phyloP scores from a whole-genome alignment of 2,329 filamentous ascomycete genomes.

The Ilyonectria robusta region DNA sequence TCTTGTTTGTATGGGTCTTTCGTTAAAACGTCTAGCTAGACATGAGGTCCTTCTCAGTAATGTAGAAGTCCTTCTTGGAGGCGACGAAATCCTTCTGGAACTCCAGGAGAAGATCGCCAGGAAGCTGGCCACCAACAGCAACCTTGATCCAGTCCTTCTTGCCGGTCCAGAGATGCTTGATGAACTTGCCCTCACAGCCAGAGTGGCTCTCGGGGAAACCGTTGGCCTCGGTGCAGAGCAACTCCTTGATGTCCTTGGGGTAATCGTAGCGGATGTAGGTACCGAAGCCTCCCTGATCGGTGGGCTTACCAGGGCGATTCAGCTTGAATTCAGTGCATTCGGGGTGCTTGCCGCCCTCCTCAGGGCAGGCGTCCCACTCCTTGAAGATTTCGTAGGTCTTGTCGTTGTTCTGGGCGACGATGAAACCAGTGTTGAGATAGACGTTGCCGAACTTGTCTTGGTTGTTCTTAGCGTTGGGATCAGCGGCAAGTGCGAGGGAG shows the following conservation, averaged over 20 bases:
- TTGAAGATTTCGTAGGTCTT: conserved; percentile 63
- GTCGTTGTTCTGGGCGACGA: conserved; percentile 65
- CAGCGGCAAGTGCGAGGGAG: conserved; percentile 59
- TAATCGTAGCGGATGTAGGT: conserved; percentile 60
- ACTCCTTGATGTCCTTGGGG: conserved; percentile 56
- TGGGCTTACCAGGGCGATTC: conserved; percentile 55
- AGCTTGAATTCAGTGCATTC: conserved; percentile 57
- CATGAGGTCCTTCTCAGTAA: conserved; percentile 55
- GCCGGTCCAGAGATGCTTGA: conserved; percentile 61
- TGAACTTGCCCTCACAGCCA: conserved; percentile 57
- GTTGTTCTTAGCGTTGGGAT: conserved; percentile 56
- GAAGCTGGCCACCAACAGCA: conserved; percentile 55
- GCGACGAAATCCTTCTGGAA: conserved; percentile 55
- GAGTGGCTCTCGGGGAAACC: conserved; percentile 57
- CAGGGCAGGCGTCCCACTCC: conserved; percentile 62
- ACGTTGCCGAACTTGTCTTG: conserved; percentile 56
- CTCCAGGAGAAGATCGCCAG: conserved; percentile 52
- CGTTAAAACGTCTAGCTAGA: conserved; percentile 42
- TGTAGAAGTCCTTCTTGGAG: conserved; percentile 53
- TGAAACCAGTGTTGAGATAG: conserved; percentile 68
- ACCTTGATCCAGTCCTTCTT: conserved; percentile 58
- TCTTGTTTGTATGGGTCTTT: conserved; percentile 33
- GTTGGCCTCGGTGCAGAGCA: conserved; percentile 60
- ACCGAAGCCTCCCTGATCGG: conserved; percentile 62
- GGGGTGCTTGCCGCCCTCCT: conserved; percentile 55